phyloP scores from a whole-genome alignment of 2,329 filamentous ascomycete genomes.

The Aspergillus pseudonomiae region DNA sequence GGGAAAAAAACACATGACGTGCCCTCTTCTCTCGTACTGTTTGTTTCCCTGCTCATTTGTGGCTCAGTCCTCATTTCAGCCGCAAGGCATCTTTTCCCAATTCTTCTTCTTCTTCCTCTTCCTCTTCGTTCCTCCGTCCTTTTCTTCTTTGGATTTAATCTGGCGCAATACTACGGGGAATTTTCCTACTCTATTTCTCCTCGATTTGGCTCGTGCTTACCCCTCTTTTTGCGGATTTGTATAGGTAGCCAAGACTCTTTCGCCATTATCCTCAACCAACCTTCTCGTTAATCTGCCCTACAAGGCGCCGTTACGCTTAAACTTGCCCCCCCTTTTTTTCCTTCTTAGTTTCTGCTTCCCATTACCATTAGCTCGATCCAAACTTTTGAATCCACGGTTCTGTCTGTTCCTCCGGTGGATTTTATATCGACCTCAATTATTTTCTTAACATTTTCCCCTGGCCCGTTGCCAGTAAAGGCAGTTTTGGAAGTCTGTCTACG shows the following conservation, averaged over 20 bases:
- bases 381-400: neutral
- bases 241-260: neutral
- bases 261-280: slow-evolving; percentile 2
- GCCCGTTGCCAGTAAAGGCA: neutral
- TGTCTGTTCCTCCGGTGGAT: neutral
- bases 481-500: neutral
- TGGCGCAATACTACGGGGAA: neutral
- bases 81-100: slow-evolving; percentile 15
- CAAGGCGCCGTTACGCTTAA: slow-evolving; percentile 8
- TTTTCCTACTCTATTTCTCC: slow-evolving; percentile 1
- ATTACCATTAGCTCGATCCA: neutral
- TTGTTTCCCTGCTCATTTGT: neutral
- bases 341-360: neutral
- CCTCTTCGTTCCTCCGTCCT: slow-evolving; percentile 3
- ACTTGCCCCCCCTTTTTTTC: neutral
- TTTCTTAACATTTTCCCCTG: neutral
- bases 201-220: slow-evolving; percentile 2
- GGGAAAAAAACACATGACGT: slow-evolving; percentile 1
- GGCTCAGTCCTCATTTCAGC: slow-evolving; percentile 13
- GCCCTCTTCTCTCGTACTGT: slow-evolving; percentile 5
- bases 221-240: neutral
- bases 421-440: neutral
- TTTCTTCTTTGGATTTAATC: slow-evolving; percentile 4
- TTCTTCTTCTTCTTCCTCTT: neutral
- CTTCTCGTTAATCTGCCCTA: neutral